phyloP scores from a whole-genome alignment of 2,329 filamentous ascomycete genomes.

The Aspergillus quadricinctus region DNA sequence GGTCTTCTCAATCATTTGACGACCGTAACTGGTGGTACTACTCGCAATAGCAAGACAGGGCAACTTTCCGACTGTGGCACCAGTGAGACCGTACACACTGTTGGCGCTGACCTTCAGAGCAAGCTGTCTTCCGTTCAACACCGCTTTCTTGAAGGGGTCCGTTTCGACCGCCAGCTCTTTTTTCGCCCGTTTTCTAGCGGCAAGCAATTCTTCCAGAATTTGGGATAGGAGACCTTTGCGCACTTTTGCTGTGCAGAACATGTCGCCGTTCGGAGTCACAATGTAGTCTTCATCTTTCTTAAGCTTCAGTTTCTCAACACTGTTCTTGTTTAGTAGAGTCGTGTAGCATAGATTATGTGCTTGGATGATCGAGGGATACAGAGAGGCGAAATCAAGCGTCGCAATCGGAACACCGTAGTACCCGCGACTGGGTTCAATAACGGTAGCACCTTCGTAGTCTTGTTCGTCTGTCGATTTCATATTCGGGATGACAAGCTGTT shows the following conservation, averaged over 20 bases:
- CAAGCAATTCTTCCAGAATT: constrained; percentile 88
- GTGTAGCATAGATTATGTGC: constrained; percentile 98
- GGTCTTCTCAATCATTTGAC: constrained; percentile 98
- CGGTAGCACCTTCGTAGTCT: constrained; percentile 95
- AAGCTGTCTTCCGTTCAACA: constrained; percentile 93
- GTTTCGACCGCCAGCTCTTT: constrained; percentile 82
- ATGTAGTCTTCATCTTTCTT: constrained; percentile 94
- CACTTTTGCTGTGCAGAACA: constrained; percentile 82
- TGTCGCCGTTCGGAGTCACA: constrained; percentile 87
- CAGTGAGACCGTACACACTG: constrained; percentile 94
- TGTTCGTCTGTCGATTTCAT: constrained; percentile 70
- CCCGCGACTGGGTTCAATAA: constrained; percentile 89
- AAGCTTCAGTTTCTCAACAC: constrained; percentile 69
- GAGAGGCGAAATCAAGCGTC: constrained; percentile 95
- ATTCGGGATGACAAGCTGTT: constrained; percentile 92
- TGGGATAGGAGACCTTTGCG: constrained; percentile 89
- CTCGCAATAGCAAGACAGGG: constrained; percentile 93
- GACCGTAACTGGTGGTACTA: constrained; percentile 93
- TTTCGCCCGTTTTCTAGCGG: constrained; percentile 93
- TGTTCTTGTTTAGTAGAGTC: constrained; percentile 75
- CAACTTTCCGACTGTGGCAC: constrained; percentile 91
- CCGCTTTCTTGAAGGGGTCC: constrained; percentile 95
- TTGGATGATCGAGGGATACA: constrained; percentile 98
- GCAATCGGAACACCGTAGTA: constrained; percentile 96
- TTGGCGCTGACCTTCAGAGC: constrained; percentile 96